Evolutionary conservation across 2,329 filamentous ascomycete genomes (phyloP).

Genomic region (Aureobasidium sp.): DNA sequence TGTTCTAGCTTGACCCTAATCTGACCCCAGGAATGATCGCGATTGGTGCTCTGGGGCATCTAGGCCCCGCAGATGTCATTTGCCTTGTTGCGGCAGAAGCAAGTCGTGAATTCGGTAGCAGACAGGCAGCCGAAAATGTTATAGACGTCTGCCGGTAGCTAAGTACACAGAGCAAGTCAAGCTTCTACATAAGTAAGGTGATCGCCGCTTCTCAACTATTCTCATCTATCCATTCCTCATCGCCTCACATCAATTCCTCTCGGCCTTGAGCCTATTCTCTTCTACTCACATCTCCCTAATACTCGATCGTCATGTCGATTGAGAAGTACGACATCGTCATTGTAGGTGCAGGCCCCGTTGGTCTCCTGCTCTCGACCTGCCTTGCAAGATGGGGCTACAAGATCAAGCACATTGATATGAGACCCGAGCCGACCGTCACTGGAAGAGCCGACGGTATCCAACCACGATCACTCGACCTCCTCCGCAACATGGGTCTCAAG

Average conservation of each 20-base stretch:
- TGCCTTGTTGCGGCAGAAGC: background rate
- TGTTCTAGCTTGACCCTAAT: slow-evolving; percentile 6
- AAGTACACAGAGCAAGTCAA: background rate
- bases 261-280: background rate
- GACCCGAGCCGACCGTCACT: slow-evolving; percentile 74
- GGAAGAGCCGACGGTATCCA: slow-evolving; percentile 90
- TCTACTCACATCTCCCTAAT: background rate
- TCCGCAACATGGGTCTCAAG: slow-evolving; percentile 86
- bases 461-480: slow-evolving; percentile 76
- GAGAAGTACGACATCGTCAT: slow-evolving; percentile 67
- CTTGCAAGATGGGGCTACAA: slow-evolving; percentile 89
- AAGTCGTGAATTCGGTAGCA: slow-evolving; percentile 10
- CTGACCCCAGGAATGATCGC: background rate
- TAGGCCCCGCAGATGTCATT: slow-evolving; percentile 12
- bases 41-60: background rate
- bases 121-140: slow-evolving; percentile 10
- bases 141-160: slow-evolving; percentile 9
- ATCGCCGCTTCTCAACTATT: background rate
- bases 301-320: slow-evolving; percentile 16
- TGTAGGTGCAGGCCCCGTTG: slow-evolving; percentile 81
- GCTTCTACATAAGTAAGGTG: slow-evolving; percentile 6
- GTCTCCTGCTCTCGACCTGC: slow-evolving; percentile 79
- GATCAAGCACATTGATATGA: slow-evolving; percentile 91
- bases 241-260: background rate
- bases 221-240: background rate